phyloP scores from a whole-genome alignment of 176 grass and related monocot genomes.

The Paspalum vaginatum region DNA sequence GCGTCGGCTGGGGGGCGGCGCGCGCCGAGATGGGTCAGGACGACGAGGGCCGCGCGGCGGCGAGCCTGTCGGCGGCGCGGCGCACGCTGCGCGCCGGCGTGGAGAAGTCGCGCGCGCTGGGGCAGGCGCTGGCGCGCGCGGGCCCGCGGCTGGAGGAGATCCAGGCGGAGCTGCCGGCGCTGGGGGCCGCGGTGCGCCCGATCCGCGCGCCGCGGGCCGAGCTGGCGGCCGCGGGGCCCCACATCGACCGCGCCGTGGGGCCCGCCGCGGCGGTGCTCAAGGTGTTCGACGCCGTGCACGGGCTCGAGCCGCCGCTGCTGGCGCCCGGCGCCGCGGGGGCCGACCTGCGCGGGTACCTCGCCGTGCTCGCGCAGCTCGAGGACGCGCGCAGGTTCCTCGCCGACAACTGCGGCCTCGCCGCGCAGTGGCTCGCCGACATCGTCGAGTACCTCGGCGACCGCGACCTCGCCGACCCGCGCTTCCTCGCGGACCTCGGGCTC shows the following conservation, averaged over 20 bases:
- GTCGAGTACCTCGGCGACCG: constrained; percentile 84
- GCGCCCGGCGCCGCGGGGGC: constrained; percentile 23
- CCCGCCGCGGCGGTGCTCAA: constrained; percentile 90
- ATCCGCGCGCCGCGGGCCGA: constrained; percentile 66
- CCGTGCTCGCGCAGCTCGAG: constrained; percentile 73
- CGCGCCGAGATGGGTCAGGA: constrained; percentile 18
- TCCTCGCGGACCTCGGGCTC: constrained; percentile 62
- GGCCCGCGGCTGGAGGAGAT: constrained; percentile 75
- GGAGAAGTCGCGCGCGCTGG: constrained; percentile 63
- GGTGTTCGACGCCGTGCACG: constrained; percentile 97
- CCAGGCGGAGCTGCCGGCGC: constrained; percentile 67
- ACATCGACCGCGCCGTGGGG: constrained; percentile 89
- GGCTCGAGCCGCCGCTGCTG: constrained; percentile 82
- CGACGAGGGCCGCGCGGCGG: constrained; percentile 19
- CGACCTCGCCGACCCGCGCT: constrained; percentile 76
- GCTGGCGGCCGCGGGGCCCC: constrained; percentile 57
- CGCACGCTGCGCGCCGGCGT: constrained; percentile 48
- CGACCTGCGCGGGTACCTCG: constrained; percentile 63
- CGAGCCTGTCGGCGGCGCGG: constrained; percentile 55
- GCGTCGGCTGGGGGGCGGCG: background rate
- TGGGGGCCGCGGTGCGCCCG: constrained; percentile 79
- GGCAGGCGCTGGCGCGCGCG: constrained; percentile 45
- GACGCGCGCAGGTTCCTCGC: constrained; percentile 77
- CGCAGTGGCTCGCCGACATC: constrained; percentile 91
- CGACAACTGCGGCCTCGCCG: constrained; percentile 72